These are phyloP conservation scores for Curvularia eragrostidis DNA, from an alignment of 2,329 filamentous ascomycete genomes.

Conservation along the genomic window DNA sequence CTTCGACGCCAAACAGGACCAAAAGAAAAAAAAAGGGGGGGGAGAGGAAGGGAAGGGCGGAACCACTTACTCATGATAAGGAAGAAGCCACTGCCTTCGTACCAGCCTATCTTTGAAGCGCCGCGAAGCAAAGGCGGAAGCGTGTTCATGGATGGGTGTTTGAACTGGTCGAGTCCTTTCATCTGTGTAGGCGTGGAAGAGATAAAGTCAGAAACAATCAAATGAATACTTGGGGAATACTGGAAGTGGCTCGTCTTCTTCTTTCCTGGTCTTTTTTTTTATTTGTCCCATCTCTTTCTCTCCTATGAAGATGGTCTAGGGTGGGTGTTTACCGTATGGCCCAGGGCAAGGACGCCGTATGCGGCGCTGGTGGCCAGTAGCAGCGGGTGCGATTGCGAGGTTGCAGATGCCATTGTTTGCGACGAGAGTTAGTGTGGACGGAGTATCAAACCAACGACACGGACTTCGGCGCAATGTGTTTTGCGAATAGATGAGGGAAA, in stretches of 20 bases:
- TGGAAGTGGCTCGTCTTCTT: too few species aligned
- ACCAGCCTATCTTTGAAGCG: conserved; percentile 46
- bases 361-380: conserved; percentile 38
- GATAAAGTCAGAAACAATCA: neutral
- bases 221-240: too few species aligned
- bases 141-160: conserved; percentile 40
- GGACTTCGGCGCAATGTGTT: neutral
- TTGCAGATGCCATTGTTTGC: conserved; percentile 24
- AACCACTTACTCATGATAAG: conserved; percentile 42
- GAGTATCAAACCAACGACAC: neutral
- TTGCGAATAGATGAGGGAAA: neutral
- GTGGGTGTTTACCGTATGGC: conserved; percentile 40
- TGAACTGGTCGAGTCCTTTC: conserved; percentile 47
- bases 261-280: too few species aligned
- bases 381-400: conserved; percentile 33
- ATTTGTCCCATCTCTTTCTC: neutral
- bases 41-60: neutral
- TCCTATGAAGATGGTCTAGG: neutral
- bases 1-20: neutral
- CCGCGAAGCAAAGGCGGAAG: conserved; percentile 38
- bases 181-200: conserved; percentile 20
- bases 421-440: neutral
- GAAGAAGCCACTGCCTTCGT: conserved; percentile 48
- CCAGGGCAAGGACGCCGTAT: conserved; percentile 41
- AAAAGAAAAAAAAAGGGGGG: neutral